Percentiles rank a stretch among this genome's conserved stretches.
These are phyloP conservation scores for Russula abietina DNA, from an alignment of 768 basidiomycete species.

Conservation along the genomic window DNA sequence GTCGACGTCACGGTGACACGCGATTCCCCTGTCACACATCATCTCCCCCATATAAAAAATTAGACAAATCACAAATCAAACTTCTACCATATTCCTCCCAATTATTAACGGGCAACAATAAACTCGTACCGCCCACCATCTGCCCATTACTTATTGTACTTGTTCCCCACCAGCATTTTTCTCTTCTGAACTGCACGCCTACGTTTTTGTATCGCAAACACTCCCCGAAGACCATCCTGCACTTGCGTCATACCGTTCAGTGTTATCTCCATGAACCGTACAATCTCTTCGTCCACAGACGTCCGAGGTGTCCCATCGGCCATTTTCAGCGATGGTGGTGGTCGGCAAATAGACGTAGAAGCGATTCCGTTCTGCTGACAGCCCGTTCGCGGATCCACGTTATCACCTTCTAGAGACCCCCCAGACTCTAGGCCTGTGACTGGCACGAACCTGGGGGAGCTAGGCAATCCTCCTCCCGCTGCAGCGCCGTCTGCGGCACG, in stretches of 20 bases:
- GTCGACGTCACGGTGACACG: background rate
- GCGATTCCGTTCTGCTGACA: background rate
- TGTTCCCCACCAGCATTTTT: background rate
- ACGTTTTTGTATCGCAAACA: constrained; percentile 13
- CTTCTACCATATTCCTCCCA: background rate
- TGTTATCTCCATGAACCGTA: constrained; percentile 8
- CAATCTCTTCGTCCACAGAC: constrained; percentile 5
- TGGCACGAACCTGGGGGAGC: background rate
- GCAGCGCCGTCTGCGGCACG: constrained; percentile 16
- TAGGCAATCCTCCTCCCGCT: constrained; percentile 11
- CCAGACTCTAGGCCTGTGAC: background rate
- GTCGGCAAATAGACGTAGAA: background rate
- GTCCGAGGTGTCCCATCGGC: background rate
- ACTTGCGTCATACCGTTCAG: constrained; percentile 10
- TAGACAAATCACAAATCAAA: background rate
- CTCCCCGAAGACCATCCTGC: constrained; percentile 11
- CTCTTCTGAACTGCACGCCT: constrained; percentile 6
- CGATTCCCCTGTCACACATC: background rate
- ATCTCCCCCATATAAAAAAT: too few species aligned
- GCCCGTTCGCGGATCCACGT: background rate
- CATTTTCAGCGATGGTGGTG: background rate
- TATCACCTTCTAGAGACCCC: background rate
- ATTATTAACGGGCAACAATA: background rate
- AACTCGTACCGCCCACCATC: background rate
- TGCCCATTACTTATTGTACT: background rate